Evolutionary conservation across 2,329 filamentous ascomycete species (phyloP).

Genomic region (Coniochaeta pulveracea): DNA sequence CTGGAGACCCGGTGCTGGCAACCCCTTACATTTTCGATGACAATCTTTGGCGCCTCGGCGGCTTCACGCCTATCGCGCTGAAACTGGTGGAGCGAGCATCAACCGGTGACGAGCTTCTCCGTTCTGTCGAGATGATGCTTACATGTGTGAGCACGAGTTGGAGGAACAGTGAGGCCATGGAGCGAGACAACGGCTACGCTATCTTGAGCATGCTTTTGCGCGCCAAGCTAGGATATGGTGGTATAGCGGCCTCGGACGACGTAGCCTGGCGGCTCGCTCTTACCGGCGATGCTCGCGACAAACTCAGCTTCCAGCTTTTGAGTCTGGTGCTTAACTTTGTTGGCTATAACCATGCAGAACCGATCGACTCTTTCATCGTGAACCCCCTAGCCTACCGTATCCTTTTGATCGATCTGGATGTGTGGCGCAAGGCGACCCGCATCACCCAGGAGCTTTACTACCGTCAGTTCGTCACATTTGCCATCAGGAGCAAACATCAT

Average conservation of each 20-base stretch:
- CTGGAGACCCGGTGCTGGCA: conserved; percentile 71
- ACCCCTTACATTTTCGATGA: conserved; percentile 82
- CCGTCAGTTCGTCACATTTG: conserved; percentile 80
- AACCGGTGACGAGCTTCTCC: conserved; percentile 57
- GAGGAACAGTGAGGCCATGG: conserved; percentile 98
- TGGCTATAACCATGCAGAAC: conserved; percentile 71
- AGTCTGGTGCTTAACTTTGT: conserved; percentile 74
- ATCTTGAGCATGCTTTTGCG: conserved; percentile 75
- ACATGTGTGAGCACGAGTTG: conserved; percentile 82
- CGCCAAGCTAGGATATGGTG: conserved; percentile 59
- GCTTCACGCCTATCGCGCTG: conserved; percentile 74
- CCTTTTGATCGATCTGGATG: conserved; percentile 82
- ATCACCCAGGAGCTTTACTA: conserved; percentile 84
- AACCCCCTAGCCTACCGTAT: conserved; percentile 92
- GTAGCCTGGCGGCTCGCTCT: conserved; percentile 30
- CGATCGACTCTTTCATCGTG: conserved; percentile 83
- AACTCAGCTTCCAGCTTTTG: conserved; percentile 52
- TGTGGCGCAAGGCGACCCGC: conserved; percentile 72
- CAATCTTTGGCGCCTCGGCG: conserved; percentile 85
- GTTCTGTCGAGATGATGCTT: conserved; percentile 75
- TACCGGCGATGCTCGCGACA: conserved; percentile 40
- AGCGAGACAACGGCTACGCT: conserved; percentile 86
- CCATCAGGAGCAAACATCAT: conserved; percentile 80
- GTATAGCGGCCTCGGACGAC: conserved; percentile 23
- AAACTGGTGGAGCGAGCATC: conserved; percentile 72